These are phyloP conservation scores for Mrakia frigida DNA, from an alignment of 768 basidiomycete genomes.

Conservation along the genomic window DNA sequence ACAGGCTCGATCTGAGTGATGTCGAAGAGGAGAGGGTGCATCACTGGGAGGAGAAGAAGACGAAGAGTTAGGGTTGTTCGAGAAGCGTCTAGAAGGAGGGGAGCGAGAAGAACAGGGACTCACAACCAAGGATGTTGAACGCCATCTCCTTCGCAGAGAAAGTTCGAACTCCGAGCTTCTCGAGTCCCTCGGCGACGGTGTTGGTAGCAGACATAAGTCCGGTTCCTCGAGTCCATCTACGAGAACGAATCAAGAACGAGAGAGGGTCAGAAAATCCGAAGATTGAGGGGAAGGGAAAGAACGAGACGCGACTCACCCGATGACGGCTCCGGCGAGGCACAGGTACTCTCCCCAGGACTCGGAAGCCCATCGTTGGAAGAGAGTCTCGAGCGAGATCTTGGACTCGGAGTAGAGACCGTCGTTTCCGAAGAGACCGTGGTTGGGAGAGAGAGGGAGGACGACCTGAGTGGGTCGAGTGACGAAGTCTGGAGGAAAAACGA, in stretches of 20 bases:
- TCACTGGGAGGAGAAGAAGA: conserved; percentile 48
- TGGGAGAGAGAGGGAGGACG: conserved; percentile 93
- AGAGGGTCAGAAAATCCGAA: not conserved
- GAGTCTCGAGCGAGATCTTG: conserved; percentile 93
- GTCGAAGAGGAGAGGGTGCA: conserved; percentile 98
- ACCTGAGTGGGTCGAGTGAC: conserved; percentile 98
- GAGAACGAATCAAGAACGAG: conserved; percentile 10
- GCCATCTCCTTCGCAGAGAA: conserved; percentile 99
- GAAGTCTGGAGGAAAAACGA: conserved; percentile 52
- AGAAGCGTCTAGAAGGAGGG: not conserved
- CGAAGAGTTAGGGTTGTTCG: not conserved
- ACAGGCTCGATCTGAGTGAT: conserved; percentile 99
- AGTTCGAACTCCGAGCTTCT: conserved; percentile 86
- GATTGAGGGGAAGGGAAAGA: no score
- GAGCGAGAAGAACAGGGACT: not conserved
- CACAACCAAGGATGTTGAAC: conserved; percentile 89
- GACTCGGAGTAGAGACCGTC: conserved; percentile 98
- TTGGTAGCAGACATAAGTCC: conserved; percentile 94
- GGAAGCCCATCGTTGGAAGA: conserved; percentile 96
- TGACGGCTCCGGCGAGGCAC: conserved; percentile 95
- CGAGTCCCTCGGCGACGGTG: conserved; percentile 87
- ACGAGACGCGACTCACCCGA: conserved; percentile 60
- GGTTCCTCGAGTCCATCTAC: conserved; percentile 96
- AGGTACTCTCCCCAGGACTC: conserved; percentile 99
- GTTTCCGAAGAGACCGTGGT: conserved; percentile 95